Evolutionary conservation across 257 asterid genomes (phyloP).

Genomic region (Salvia splendens): DNA sequence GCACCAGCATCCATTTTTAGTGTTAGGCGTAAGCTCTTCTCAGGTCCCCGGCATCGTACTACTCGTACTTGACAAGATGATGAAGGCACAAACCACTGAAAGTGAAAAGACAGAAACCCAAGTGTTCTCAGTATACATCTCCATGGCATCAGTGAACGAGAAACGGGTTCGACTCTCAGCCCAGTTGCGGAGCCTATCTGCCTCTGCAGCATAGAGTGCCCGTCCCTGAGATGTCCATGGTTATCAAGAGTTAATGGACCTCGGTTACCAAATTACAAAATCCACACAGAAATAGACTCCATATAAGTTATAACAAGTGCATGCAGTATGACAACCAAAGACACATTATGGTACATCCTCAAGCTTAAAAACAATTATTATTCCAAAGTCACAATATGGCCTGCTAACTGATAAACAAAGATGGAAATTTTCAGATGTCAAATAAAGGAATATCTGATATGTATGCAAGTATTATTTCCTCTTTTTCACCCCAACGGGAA

Average conservation of each 20-base stretch:
- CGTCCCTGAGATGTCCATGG: constrained; percentile 61
- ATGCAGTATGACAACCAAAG: not conserved
- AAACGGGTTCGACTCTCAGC: constrained; percentile 91
- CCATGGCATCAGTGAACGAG: constrained; percentile 96
- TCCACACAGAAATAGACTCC: not conserved
- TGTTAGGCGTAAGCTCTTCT: not conserved
- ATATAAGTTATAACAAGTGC: not conserved
- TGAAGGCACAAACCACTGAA: constrained; percentile 93
- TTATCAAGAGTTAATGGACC: not conserved
- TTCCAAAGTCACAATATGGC: not conserved
- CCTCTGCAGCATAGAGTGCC: constrained; percentile 95
- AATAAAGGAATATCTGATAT: not conserved
- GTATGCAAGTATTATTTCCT: not conserved
- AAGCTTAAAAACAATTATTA: not conserved
- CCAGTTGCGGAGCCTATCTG: constrained; percentile 96
- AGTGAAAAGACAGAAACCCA: constrained; percentile 96
- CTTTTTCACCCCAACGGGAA: not conserved
- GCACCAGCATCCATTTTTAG: not conserved
- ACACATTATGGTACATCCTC: not conserved
- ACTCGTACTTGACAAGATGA: constrained; percentile 79
- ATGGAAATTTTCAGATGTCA: not conserved
- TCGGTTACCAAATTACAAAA: not conserved
- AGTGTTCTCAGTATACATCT: constrained; percentile 92
- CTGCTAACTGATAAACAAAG: not conserved
- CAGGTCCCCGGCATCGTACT: constrained; percentile 65